Evolutionary conservation across 2,329 filamentous ascomycete species (phyloP), one percentile per base, ranked within the genome.

Genomic region (Scedosporium aurantiacum): DNA sequence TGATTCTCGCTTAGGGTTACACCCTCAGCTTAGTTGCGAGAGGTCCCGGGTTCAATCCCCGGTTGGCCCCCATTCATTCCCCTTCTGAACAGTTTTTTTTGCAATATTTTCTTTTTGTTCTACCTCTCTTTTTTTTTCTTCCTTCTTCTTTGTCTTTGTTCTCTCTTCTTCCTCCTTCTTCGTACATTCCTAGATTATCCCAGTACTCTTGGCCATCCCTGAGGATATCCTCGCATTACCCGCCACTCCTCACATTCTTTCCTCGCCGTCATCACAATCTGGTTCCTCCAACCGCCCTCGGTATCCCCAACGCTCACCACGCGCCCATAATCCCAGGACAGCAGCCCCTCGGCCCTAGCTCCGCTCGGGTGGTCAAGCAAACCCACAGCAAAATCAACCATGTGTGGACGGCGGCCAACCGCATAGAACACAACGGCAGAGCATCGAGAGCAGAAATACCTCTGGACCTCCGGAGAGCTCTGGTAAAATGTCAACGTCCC

Each of bases 1-100:
- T 85, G 82, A 85, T 86, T 85, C 82, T 83, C 82, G 82, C 83
- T 85, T 85, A 85, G 83, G 82, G 82, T 71, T 40, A 57, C 32
- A 57, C 54, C 54, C 54, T 32, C 25, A 18, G 54, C 54, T 57
- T 16, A 23, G 32, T 18, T 57, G 32, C 54, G 54, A 40, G 25
- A 57, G 25, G 27, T 37, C 32, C 54, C 56, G 28, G 28, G 56
- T 25, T 58, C 56, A 41, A 58, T 43, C 56, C 21, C 56, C 37
- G 56, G 28, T 41, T 58, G 28, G 21, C 56, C 56, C 37, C 56
- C 56, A 37, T 37, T 37, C 32, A 37, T 37, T 37, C 32, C 32
- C 4, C 2, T 37, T 37, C 32, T 37, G 32, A 12, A 10, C 10
- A 32, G 2, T 32, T 32, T 32, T 32, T 32, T 8, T 32, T 32